Conservation (phyloP, 2,329 filamentous ascomycete species). For the Alternaria triticimaculans region DNA sequence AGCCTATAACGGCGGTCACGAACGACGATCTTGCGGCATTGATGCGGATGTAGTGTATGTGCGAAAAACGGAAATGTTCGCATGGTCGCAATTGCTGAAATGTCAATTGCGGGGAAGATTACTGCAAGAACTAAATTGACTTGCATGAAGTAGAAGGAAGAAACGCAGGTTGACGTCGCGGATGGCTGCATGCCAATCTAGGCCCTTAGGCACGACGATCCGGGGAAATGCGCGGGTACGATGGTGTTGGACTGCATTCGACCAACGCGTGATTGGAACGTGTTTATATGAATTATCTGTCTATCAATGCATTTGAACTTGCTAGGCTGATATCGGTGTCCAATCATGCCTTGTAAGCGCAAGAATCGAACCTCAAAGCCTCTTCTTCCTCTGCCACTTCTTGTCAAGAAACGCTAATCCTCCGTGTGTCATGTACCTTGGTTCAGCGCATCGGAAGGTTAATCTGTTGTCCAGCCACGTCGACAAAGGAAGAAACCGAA, state of each 20-base stretch:
- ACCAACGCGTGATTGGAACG: background rate
- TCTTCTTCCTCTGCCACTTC: background rate
- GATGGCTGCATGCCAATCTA: background rate
- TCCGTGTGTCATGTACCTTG: background rate
- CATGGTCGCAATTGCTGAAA: background rate
- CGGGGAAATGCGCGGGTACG: background rate
- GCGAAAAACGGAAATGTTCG: background rate
- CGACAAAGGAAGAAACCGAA: background rate
- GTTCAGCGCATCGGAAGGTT: background rate
- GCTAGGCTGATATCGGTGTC: background rate
- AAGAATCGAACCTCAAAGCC: background rate
- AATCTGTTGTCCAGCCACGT: background rate
- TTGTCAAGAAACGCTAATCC: background rate
- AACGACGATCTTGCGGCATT: background rate
- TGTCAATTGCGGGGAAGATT: background rate
- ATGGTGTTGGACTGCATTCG: background rate
- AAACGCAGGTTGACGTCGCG: background rate
- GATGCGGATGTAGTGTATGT: background rate
- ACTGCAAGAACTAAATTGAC: background rate
- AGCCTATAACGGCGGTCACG: background rate
- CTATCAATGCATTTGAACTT: background rate
- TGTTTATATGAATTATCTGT: background rate
- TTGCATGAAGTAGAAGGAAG: background rate
- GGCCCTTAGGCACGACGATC: background rate
- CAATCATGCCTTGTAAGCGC: background rate